phyloP scores from a whole-genome alignment of 2,329 filamentous ascomycete species.

The Ophiostoma populinum region DNA sequence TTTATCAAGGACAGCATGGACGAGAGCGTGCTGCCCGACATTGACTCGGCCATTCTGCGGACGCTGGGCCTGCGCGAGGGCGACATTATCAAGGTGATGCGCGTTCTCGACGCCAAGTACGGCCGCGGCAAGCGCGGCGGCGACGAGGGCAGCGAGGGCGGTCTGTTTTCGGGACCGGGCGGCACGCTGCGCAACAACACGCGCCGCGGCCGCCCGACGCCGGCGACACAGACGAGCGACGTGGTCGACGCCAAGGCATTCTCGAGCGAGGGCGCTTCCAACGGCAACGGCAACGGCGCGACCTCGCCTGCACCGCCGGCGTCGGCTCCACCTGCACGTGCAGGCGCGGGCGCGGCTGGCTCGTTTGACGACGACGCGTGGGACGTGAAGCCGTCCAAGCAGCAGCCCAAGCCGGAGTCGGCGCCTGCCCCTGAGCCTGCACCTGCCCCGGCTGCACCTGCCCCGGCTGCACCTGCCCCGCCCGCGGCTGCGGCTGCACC shows the following conservation, averaged over 20 bases:
- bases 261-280: slow-evolving; percentile 22
- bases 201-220: slow-evolving; percentile 73
- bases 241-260: slow-evolving; percentile 79
- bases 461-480: slow-evolving; percentile 22
- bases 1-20: slow-evolving; percentile 91
- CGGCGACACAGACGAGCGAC: slow-evolving; percentile 71
- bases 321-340: slow-evolving; percentile 19
- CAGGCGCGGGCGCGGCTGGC: no score
- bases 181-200: slow-evolving; percentile 88
- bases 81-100: slow-evolving; percentile 92
- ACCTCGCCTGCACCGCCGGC: slow-evolving; percentile 2
- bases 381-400: slow-evolving; percentile 69
- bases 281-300: slow-evolving; percentile 18
- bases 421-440: slow-evolving; percentile 17
- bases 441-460: slow-evolving; percentile 18
- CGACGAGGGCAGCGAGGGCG: slow-evolving; percentile 40
- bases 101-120: slow-evolving; percentile 66
- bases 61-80: slow-evolving; percentile 90
- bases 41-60: slow-evolving; percentile 65
- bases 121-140: slow-evolving; percentile 43
- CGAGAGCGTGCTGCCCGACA: slow-evolving; percentile 78
- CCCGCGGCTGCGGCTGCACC: slow-evolving; percentile 20
- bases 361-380: slow-evolving; percentile 98
- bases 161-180: slow-evolving; percentile 85
- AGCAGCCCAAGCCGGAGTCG: slow-evolving; percentile 31